These are phyloP conservation scores for Poa pratensis DNA, from an alignment of 176 grass and related monocot genomes.

Conservation along the genomic window DNA sequence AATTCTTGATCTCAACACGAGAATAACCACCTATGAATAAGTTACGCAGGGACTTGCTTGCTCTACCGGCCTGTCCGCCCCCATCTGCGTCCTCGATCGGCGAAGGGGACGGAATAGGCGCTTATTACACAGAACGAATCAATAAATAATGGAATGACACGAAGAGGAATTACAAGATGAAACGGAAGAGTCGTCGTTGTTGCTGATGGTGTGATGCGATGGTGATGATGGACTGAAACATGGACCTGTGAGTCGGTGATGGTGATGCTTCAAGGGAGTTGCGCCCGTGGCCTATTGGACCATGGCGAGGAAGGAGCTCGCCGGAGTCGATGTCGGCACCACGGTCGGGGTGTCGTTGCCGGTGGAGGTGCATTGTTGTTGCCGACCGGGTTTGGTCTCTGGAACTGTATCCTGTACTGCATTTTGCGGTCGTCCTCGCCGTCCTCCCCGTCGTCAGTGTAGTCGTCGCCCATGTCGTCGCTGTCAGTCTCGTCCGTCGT, in stretches of 20 bases:
- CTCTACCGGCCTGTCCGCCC: slow-evolving; percentile 24
- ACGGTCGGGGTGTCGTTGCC: slow-evolving; percentile 17
- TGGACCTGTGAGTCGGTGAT: not conserved
- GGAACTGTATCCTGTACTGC: slow-evolving; percentile 79
- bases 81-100: slow-evolving; percentile 41
- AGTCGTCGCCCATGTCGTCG: slow-evolving; percentile 59
- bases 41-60: slow-evolving; percentile 43
- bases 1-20: slow-evolving; percentile 52
- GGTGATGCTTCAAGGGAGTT: slow-evolving; percentile 26
- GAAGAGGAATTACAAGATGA: slow-evolving; percentile 49
- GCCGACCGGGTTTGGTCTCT: slow-evolving; percentile 41
- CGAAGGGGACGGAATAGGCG: slow-evolving; percentile 37
- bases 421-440: slow-evolving; percentile 63
- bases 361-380: slow-evolving; percentile 12
- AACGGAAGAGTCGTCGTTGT: slow-evolving; percentile 3
- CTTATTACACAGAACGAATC: slow-evolving; percentile 65
- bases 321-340: slow-evolving; percentile 45
- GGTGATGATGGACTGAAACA: not conserved
- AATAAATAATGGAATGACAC: slow-evolving; percentile 70
- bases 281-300: slow-evolving; percentile 44
- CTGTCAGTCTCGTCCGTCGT: slow-evolving; percentile 67
- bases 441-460: slow-evolving; percentile 61
- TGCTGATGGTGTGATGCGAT: slow-evolving; percentile 39
- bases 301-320: slow-evolving; percentile 60
- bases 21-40: slow-evolving; percentile 49